Percentiles rank a stretch among this genome's conserved stretches.
phyloP scores from a whole-genome alignment of 768 basidiomycete genomes.

The Melanogaster broomeanus region DNA sequence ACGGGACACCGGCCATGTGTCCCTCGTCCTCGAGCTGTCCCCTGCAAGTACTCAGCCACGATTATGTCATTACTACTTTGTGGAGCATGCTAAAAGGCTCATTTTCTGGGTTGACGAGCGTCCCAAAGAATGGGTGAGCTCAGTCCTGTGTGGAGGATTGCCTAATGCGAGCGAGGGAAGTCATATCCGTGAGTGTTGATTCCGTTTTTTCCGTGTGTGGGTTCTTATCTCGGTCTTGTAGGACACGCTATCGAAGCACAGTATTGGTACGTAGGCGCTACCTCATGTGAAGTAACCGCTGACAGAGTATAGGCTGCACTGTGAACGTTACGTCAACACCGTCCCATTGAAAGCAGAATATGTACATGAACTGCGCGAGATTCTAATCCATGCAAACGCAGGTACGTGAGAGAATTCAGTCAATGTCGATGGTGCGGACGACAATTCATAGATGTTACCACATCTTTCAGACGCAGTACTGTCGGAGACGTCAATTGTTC shows the following conservation, averaged over 20 bases:
- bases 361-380: slow-evolving; percentile 1
- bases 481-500: slow-evolving; percentile 4
- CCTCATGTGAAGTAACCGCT: background rate
- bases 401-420: background rate
- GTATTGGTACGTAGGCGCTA: slow-evolving; percentile 1
- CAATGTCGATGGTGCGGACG: no score
- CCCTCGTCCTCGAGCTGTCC: background rate
- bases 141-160: background rate
- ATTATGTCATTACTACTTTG: slow-evolving; percentile 5
- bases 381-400: slow-evolving; percentile 5
- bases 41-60: background rate
- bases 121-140: background rate
- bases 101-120: slow-evolving; percentile 3
- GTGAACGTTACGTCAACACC: slow-evolving; percentile 4
- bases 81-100: background rate
- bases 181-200: background rate
- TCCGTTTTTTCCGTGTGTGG: background rate
- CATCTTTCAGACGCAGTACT: slow-evolving; percentile 1
- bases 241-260: slow-evolving; percentile 1
- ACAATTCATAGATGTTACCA: background rate
- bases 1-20: no score
- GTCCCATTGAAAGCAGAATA: background rate
- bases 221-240: background rate
- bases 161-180: background rate
- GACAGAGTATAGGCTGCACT: slow-evolving; percentile 1